Evolutionary conservation across 768 basidiomycete species (phyloP), one percentile per base, ranked within the genome.

Genomic region (Leccinum ochraceum): DNA sequence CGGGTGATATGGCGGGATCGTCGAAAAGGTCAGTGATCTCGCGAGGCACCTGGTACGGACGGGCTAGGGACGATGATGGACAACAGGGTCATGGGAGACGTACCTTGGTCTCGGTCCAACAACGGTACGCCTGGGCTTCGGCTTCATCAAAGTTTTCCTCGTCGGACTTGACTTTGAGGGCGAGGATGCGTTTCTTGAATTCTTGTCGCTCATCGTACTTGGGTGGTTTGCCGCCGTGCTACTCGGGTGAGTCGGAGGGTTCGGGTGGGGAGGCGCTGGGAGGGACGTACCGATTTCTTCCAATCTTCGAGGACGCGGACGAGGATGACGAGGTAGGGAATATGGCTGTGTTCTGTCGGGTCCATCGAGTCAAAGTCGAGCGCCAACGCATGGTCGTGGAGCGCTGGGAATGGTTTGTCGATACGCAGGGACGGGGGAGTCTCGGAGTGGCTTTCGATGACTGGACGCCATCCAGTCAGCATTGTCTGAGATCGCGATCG

Each of bases 301-400:
- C 22, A 22, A 22, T 22, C 22, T 22, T 22, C 22, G 22, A 22
- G 22, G 22, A 22, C 22, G 22, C 22, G 22, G 22, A 22, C 22
- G 22, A 98, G 86, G 60, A 98, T 89, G 59, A 94, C 78, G 53
- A 96, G 87, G 67, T 92, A 97, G 0, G 97, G 95, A 36, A 98
- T 78, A 71, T 99, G 96, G 0, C 83, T 84, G 69, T 97, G 94
- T 56, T 94, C 90, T 13, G 91, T 95, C 22, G 87, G 84, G 71
- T 98, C 95, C 85, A 98, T 86, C 26, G 79, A 77, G 17, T 82
- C 81, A 60, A 95, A 83, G 64, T 97, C 87, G 54, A 96, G 78
- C 0, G 83, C 80, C 14, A 82, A 70, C 0, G 94, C 86, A 72
- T 91, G 87, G 54, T 89, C 81, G 57, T 88, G 80, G 6, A 99